Percentiles rank a stretch among this genome's conserved stretches.
phyloP scores from a whole-genome alignment of 2,329 filamentous ascomycete species.

The Monilinia fructicola region DNA sequence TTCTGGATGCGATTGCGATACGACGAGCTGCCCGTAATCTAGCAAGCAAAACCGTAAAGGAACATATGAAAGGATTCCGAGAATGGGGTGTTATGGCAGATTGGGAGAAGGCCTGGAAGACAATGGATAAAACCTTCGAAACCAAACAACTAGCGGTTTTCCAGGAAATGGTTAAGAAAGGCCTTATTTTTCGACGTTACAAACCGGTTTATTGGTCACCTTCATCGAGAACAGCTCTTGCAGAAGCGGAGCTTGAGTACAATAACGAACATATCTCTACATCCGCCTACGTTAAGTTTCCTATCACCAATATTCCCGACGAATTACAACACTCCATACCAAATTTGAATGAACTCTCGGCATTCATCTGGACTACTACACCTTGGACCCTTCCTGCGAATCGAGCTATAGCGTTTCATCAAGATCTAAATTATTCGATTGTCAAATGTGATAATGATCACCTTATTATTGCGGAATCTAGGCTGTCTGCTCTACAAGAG shows the following conservation, averaged over 20 bases:
- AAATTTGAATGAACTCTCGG: slow-evolving; percentile 56
- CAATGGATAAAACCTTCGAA: slow-evolving; percentile 76
- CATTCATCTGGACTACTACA: slow-evolving; percentile 98
- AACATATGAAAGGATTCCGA: slow-evolving; percentile 72
- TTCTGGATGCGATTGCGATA: slow-evolving; percentile 56
- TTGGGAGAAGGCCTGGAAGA: slow-evolving; percentile 74
- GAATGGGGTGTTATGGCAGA: slow-evolving; percentile 78
- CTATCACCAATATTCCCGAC: slow-evolving; percentile 53
- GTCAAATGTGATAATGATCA: slow-evolving; percentile 58
- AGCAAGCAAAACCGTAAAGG: slow-evolving; percentile 65
- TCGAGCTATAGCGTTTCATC: slow-evolving; percentile 78
- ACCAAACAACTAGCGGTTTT: slow-evolving; percentile 74
- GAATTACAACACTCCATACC: slow-evolving; percentile 46
- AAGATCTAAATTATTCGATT: slow-evolving; percentile 71
- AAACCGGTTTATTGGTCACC: slow-evolving; percentile 88
- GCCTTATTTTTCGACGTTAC: slow-evolving; percentile 73
- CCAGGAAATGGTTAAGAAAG: slow-evolving; percentile 69
- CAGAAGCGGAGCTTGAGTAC: slow-evolving; percentile 84
- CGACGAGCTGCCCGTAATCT: slow-evolving; percentile 64
- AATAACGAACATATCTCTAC: slow-evolving; percentile 70
- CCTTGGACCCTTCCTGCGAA: slow-evolving; percentile 97
- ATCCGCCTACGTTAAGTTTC: slow-evolving; percentile 79
- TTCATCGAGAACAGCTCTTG: slow-evolving; percentile 74
- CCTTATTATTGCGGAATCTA: slow-evolving; percentile 69
- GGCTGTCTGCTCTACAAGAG: slow-evolving; percentile 59